Percentiles rank a stretch among this genome's conserved stretches.
phyloP scores from a whole-genome alignment of 208 protist species.

The Trypanosoma boissoni region DNA sequence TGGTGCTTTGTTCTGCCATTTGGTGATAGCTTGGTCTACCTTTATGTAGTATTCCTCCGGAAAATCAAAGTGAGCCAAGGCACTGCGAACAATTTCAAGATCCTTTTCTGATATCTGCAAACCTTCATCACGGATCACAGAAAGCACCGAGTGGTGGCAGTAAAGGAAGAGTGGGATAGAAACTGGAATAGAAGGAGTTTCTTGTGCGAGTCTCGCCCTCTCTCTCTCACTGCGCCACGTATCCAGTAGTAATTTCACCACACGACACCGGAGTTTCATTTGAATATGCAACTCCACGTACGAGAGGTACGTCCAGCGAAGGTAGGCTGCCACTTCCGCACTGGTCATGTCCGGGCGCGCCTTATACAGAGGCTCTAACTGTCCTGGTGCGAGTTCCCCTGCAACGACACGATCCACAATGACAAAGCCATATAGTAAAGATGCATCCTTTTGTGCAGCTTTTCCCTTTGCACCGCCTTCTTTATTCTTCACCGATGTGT shows the following conservation, averaged over 20 bases:
- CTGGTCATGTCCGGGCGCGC: constrained; percentile 42
- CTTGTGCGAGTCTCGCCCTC: constrained; percentile 51
- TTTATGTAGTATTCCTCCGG: constrained; percentile 67
- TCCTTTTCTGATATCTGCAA: constrained; percentile 61
- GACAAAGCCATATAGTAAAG: constrained; percentile 21
- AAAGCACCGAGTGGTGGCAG: constrained; percentile 74
- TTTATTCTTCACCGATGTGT: constrained; percentile 31
- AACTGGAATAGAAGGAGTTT: constrained; percentile 53
- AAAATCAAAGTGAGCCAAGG: constrained; percentile 79
- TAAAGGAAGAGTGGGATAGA: constrained; percentile 77
- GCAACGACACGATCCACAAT: constrained; percentile 22
- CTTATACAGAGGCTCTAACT: constrained; percentile 55
- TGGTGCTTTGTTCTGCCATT: constrained; percentile 55
- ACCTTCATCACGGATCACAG: constrained; percentile 59
- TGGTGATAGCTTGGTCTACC: constrained; percentile 57
- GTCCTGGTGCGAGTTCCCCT: constrained; percentile 34
- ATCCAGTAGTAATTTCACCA: constrained; percentile 69
- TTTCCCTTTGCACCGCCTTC: constrained; percentile 24
- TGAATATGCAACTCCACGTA: constrained; percentile 79
- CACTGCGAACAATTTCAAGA: constrained; percentile 66
- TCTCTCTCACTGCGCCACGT: constrained; percentile 79
- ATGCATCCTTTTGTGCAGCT: constrained; percentile 18
- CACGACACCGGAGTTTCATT: constrained; percentile 62
- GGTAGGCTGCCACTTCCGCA: constrained; percentile 54
- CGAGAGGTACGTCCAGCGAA: constrained; percentile 71